Percentiles rank a stretch among this genome's conserved stretches.
Conservation (phyloP, 768 basidiomycete species). For the Lyophyllum decastes region DNA sequence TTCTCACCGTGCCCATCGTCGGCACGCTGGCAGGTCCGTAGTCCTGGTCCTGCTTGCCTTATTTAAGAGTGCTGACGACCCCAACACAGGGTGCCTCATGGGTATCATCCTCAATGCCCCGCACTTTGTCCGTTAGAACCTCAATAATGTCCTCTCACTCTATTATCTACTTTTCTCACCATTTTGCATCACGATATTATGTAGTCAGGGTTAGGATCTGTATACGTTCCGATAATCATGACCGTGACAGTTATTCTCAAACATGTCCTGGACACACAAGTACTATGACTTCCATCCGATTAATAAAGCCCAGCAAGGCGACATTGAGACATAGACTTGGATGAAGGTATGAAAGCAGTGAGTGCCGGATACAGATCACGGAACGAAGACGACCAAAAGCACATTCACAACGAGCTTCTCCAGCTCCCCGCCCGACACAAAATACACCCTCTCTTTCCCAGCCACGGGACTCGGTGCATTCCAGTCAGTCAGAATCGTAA, state of each 20-base stretch:
- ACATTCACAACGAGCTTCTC: conserved; percentile 78
- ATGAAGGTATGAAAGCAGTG: too few species aligned
- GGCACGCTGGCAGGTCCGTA: conserved; percentile 13
- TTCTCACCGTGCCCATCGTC: conserved; percentile 27
- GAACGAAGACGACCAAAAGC: conserved; percentile 70
- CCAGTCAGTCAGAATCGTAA: conserved; percentile 48
- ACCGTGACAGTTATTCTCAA: too few species aligned
- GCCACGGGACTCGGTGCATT: conserved; percentile 40
- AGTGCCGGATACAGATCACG: conserved; percentile 38
- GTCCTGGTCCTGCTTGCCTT: background rate
- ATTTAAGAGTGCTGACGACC: background rate
- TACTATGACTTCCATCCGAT: too few species aligned
- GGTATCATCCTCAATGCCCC: conserved; percentile 29
- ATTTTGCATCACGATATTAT: background rate
- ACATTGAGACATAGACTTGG: too few species aligned
- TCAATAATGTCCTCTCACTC: background rate
- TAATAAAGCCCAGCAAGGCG: too few species aligned
- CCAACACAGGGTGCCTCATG: conserved; percentile 19
- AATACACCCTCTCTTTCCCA: conserved; percentile 69
- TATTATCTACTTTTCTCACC: too few species aligned
- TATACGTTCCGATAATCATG: too few species aligned
- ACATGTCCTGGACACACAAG: too few species aligned
- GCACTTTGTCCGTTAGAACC: conserved; percentile 15
- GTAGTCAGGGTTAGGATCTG: too few species aligned
- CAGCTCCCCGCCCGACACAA: conserved; percentile 64